Evolutionary conservation across 2,329 filamentous ascomycete species (phyloP), one percentile per base, ranked within the genome.

Genomic region (Epichloe sp.): DNA sequence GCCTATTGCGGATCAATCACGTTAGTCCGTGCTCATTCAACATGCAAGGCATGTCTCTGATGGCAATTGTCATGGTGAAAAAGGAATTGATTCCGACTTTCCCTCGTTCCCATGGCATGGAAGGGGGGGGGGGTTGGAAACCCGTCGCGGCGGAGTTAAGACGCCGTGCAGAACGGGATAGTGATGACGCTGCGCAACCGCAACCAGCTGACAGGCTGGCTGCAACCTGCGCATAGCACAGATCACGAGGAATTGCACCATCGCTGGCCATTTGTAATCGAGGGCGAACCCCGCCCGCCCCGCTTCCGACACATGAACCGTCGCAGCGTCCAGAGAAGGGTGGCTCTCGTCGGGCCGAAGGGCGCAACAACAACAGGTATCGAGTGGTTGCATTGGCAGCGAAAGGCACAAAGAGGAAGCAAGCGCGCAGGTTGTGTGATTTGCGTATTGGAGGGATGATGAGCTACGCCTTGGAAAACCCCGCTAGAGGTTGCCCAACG

Each of bases 191-290:
- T 36, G 44, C 36, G 44, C 31, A 35, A 23, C 35, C 15, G 44
- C 31, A 19, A 37, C 35, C 15, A 15, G 40, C 19, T 44, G 40
- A 8, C 19, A 17, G 26, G 46, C 23, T 26, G 23, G 19, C 31
- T 26, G 19, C 36, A n/a, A 47, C n/a, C 19, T 17, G 51, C 45
- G 31, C 17, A 42, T 53, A 55, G 58, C 26, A 53, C 70, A 68
- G 67, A 72, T 80, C 77, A 79, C 76, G 76, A 71, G 77, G 65
- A 76, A 80, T 81, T 73, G 75, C 78, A 75, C 72, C 76, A 80
- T 80, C 71, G 65, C 59, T 63, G 59, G 58, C 63, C 64, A 72
- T 71, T 74, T 71, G 69, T 68, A 67, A 68, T 67, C 64, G 56
- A 58, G 64, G 19, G 44, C 41, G 42, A 44, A 38, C 50, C 53